A percentile compares a stretch with the other conserved stretches of the same genome.
These are phyloP conservation scores for Amphibolis antarctica DNA, from an alignment of 106 monocot genomes.

Conservation along the genomic window DNA sequence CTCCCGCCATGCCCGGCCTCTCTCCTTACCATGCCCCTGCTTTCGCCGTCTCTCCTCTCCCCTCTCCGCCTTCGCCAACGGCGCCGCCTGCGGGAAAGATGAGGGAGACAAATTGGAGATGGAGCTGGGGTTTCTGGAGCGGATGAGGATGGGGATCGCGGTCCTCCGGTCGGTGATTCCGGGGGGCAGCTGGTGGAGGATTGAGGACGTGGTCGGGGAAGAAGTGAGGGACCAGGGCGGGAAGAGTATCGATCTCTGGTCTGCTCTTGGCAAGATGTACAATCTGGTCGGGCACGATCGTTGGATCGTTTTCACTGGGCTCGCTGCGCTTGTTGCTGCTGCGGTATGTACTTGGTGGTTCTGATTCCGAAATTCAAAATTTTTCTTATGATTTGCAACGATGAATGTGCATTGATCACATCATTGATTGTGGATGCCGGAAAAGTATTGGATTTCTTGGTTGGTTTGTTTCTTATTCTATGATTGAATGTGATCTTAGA, in stretches of 20 bases:
- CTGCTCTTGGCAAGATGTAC: slow-evolving; percentile 16
- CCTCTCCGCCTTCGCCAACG: background rate
- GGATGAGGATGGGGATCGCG: slow-evolving; percentile 5
- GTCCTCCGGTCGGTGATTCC: slow-evolving; percentile 5
- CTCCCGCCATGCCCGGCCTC: background rate
- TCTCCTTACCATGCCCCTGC: background rate
- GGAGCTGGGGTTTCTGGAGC: background rate
- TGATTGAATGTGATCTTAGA: too few species aligned
- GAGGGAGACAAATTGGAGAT: background rate
- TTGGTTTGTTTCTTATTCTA: too few species aligned
- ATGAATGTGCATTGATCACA: too few species aligned
- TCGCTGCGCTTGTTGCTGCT: slow-evolving; percentile 10
- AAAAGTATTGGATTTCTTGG: too few species aligned
- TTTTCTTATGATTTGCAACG: background rate
- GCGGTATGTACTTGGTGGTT: background rate
- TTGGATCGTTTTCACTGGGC: slow-evolving; percentile 12
- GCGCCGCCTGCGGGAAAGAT: background rate
- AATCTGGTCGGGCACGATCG: slow-evolving; percentile 6
- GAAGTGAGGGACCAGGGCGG: background rate
- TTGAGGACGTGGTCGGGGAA: slow-evolving; percentile 5
- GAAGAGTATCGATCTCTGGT: background rate
- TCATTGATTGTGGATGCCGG: too few species aligned
- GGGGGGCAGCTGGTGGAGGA: slow-evolving; percentile 21
- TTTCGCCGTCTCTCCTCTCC: background rate
- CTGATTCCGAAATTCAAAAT: background rate